Base-by-base conservation (phyloP, 441 rosid genomes). In the Euphorbia corollata region DNA sequence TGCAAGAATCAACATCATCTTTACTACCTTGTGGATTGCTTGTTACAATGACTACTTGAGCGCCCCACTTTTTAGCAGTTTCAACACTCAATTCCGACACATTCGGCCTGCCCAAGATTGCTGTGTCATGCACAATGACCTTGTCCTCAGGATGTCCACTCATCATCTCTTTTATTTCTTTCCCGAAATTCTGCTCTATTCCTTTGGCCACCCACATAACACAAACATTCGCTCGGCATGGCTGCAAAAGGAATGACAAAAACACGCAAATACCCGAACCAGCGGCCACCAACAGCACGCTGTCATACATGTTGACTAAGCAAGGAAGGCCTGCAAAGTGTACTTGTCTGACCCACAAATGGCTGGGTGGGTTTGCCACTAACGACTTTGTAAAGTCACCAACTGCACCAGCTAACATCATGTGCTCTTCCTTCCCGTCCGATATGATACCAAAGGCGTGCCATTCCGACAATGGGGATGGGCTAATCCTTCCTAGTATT, bases 331-430 rank as follows among this genome's bases (percentile, higher is more conserved):
- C 91, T 0, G 88, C 95, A 30, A 88, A 90, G 75, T 85, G 89
- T 63, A 85, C 80, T 68, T 78, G 78, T 20, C 93, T 77, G 32
- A 87, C 93, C 96, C 97, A 88, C 50, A 88, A 75, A 67, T 88
- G 92, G 61, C 73, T 83, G 0, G 92, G 97, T 0, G 88, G 88
- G 22, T 84, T 75, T 9, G 82, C 24, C 24, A 85, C 85, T 58
- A 90, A 63, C 3, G 87, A 85, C 66, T 83, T 86, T 0, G 95
- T 90, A 73, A 83, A 88, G 73, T 90, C 95, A 0, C 97, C 97
- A 2, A 88, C 97, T 6, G 95, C 92, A 24, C 95, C 92, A 0
- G 92, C 91, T 1, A 90, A 81, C 95, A 90, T 88, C 92, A 88
- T 80, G 81, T 91, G 97, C 22, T 79, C 85, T 4, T 72, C 68